Base-by-base conservation (phyloP, 2,329 filamentous ascomycete genomes). In the Cytospora leucostoma region DNA sequence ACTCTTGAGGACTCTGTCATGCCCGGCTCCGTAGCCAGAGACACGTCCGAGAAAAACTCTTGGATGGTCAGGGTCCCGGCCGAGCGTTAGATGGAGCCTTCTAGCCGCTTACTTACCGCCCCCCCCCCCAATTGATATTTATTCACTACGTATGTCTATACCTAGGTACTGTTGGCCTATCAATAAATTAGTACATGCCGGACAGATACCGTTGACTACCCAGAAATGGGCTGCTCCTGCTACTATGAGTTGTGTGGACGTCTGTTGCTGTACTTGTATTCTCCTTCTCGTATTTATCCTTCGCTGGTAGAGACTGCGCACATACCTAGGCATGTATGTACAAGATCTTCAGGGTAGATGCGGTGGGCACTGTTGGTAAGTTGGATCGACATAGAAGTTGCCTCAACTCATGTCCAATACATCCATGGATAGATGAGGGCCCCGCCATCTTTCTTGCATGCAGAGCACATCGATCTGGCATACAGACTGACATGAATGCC, bases 21-120 rank as follows among this genome's bases (percentile, higher is more conserved):
- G 57, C 38, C 62, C 49, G 59, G 60, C 60, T 62, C 54, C 59
- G 50, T 54, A 50, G 59, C 53, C 56, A 61, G 58, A 62, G 54
- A 62, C 21, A n/a, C 37, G 38, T 38, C 32, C 53, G 37, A 61
- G 54, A 47, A 62, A 63, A 49, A 58, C 59, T 53, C 58, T 47
- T 47, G 44, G 35, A 37, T 12, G 21, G n/a, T 21, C 44, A 47
- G 32, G 19, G 47, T 47, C 38, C 50, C 55, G 61, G 61, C 44
- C 53, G 53, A 47, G 50, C n/a, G n/a, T 56, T 52, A 40, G 52
- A 53, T 56, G 50, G 52, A 53, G 51, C 52, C 53, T 57, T 61
- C 58, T 64, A 56, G 52, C 47, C 58, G 44, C 53, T 44, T 51
- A 52, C 56, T n/a, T n/a, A n/a, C 56, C 47, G 19, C 17, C 50